phyloP scores from a whole-genome alignment of 306 rosid genomes.

The Vigna nakashimae region DNA sequence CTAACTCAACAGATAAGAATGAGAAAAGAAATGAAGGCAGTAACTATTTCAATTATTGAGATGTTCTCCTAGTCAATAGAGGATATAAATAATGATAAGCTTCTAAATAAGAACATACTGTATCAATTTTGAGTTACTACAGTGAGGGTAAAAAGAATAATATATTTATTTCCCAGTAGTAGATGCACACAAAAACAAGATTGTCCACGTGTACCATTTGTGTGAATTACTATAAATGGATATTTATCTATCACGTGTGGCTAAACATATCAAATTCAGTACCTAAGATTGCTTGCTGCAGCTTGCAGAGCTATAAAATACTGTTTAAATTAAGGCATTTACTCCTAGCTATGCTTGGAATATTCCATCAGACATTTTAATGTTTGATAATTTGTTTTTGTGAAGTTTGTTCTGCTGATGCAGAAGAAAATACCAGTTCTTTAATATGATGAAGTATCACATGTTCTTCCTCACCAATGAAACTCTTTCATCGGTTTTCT shows the following conservation, averaged over 20 bases:
- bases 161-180: neutral
- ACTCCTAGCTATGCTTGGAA: neutral
- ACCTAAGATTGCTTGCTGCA: neutral
- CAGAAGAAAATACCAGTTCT: neutral
- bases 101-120: neutral
- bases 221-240: neutral
- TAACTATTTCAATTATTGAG: neutral
- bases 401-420: conserved; percentile 7
- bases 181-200: conserved; percentile 5
- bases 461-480: neutral
- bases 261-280: neutral
- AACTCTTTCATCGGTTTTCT: neutral
- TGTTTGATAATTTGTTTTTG: neutral
- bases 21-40: neutral
- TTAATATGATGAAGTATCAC: neutral
- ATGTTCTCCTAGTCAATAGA: neutral
- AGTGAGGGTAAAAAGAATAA: neutral
- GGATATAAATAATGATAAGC: conserved; percentile 4
- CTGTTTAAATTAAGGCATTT: neutral
- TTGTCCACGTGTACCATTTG: neutral
- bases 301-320: neutral
- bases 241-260: neutral
- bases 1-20: neutral
- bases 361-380: neutral
- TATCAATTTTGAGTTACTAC: neutral